phyloP scores from a whole-genome alignment of 139 green algal genomes.

The Chlorella sorokiniana region DNA sequence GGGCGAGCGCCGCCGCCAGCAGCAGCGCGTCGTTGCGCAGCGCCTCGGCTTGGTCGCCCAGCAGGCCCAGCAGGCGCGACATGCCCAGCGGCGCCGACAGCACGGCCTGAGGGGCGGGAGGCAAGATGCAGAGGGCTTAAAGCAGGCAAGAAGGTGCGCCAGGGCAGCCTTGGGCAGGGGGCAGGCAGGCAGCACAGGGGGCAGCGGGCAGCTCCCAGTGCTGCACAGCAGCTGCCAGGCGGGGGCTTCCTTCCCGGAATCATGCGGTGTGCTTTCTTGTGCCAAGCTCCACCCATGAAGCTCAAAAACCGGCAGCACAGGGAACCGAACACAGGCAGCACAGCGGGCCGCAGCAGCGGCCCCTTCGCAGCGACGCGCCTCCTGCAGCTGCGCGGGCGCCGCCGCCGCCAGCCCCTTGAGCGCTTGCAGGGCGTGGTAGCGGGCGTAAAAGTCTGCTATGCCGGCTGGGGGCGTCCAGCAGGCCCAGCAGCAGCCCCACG shows the following conservation, averaged over 20 bases:
- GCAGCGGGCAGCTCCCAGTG: no score
- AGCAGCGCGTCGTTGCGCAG: slow-evolving; percentile 86
- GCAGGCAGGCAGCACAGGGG: neutral
- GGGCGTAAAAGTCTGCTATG: slow-evolving; percentile 85
- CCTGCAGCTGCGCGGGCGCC: slow-evolving; percentile 1
- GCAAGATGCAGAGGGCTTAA: slow-evolving; percentile 21
- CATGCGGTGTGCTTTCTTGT: no score
- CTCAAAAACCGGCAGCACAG: no score
- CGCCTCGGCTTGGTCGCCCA: slow-evolving; percentile 79
- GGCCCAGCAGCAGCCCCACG: slow-evolving; percentile 73
- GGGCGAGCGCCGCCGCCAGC: slow-evolving; percentile 58
- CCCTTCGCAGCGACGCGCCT: neutral
- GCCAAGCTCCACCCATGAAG: no score
- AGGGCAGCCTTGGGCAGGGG: neutral
- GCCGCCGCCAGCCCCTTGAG: slow-evolving; percentile 68
- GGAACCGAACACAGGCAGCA: no score
- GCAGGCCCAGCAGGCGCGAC: slow-evolving; percentile 83
- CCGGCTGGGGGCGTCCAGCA: slow-evolving; percentile 72
- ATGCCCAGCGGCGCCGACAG: slow-evolving; percentile 77
- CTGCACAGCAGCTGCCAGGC: no score
- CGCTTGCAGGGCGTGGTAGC: slow-evolving; percentile 86
- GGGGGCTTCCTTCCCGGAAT: no score
- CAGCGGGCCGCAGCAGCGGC: neutral
- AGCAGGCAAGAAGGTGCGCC: neutral
- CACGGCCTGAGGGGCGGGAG: slow-evolving; percentile 63